Evolutionary conservation across 2,329 filamentous ascomycete species (phyloP), one percentile per base, ranked within the genome.

Genomic region (Colletotrichum caudatum): DNA sequence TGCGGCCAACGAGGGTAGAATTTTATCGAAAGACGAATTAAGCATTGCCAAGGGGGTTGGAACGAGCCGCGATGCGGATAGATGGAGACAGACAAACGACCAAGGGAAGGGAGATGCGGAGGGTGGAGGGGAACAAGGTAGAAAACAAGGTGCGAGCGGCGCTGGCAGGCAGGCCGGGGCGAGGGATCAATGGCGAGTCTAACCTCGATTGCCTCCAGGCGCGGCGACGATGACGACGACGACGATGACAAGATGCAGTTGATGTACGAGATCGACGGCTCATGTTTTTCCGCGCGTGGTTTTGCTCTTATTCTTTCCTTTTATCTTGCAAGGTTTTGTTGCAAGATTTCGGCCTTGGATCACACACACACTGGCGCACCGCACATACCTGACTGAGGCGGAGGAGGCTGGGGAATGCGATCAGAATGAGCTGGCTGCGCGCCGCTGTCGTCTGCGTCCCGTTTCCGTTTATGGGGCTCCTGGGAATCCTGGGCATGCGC

Each of bases 401-500:
- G 82, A 72, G 81, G 81, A 76, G 82, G 83, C 76, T 84, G 84
- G 73, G 82, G 82, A 73, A 83, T 83, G 72, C 81, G 81, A 74
- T 82, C 81, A 73, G 78, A 74, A 71, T 80, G 81, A 59, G 76
- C 74, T 73, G 77, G 76, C 75, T 82, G 82, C 70, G 75, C 78
- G 75, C 81, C 81, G 74, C 76, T 80, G 76, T 86, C 84, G 75
- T 86, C 84, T 69, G 80, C 76, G 73, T 84, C 83, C 75, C 84
- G 84, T 77, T 86, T 87, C 74, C 85, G 83, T 80, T 87, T 86
- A 77, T 82, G 81, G 74, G 80, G 77, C 66, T 85, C 82, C 65
- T 78, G 74, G 46, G 71, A 64, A 41, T 83, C 83, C 73, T 79
- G 77, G 76, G 78, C 80, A 77, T 84, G 82, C 75, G 83, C 82